Conservation (phyloP, 169 alveolate species). For the Plasmodium fragile region DNA sequence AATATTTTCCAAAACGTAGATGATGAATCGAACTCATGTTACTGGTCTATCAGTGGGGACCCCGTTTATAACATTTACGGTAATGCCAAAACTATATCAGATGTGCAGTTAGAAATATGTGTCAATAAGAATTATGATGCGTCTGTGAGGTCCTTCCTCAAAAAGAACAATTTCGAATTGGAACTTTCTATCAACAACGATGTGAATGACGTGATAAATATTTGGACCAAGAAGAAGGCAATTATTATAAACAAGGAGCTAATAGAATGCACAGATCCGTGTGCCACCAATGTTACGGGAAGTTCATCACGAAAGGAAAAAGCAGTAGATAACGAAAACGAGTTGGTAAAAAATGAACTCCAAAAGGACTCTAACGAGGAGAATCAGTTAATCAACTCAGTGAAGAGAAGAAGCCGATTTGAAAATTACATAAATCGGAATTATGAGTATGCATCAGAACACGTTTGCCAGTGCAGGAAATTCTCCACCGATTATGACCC, state of each 20-base stretch:
- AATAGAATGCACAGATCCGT: constrained; percentile 21
- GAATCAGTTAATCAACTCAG: background rate
- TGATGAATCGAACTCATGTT: background rate
- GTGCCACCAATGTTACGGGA: background rate
- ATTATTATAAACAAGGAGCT: constrained; percentile 65
- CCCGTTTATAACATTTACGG: constrained; percentile 76
- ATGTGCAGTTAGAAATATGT: constrained; percentile 74
- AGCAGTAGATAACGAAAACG: constrained; percentile 1
- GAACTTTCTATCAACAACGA: constrained; percentile 61
- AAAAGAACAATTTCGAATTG: constrained; percentile 62
- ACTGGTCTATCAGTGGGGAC: constrained; percentile 69
- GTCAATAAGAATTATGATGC: constrained; percentile 21
- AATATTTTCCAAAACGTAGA: constrained; percentile 17
- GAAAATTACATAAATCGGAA: background rate
- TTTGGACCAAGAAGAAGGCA: constrained; percentile 77
- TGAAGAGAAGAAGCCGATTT: background rate
- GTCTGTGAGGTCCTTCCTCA: constrained; percentile 23
- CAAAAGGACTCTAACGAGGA: background rate
- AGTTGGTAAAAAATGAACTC: background rate
- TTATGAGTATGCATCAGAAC: constrained; percentile 13
- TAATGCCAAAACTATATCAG: constrained; percentile 69
- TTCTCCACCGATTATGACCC: background rate
- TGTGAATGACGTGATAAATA: constrained; percentile 21
- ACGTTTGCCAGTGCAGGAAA: constrained; percentile 28
- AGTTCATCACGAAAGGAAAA: background rate